These are phyloP conservation scores for Hanseniaspora valbyensis DNA, from an alignment of 805 yeast species.

Conservation along the genomic window DNA sequence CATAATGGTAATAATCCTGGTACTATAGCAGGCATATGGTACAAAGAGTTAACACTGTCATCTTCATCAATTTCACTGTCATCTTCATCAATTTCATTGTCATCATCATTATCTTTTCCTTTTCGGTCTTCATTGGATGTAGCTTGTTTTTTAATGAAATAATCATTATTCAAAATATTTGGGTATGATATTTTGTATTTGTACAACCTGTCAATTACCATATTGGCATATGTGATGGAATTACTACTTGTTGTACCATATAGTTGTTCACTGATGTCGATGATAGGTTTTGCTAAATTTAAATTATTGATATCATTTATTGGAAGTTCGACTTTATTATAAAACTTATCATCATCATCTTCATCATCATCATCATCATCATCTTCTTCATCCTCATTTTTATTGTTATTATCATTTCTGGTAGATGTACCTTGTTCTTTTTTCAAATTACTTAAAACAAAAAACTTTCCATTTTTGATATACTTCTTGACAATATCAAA, in stretches of 20 bases:
- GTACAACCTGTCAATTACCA: slow-evolving; percentile 19
- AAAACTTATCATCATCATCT: slow-evolving; percentile 11
- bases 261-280: slow-evolving; percentile 30
- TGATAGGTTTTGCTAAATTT: slow-evolving; percentile 6
- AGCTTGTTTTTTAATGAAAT: slow-evolving; percentile 15
- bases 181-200: slow-evolving; percentile 21
- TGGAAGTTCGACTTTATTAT: slow-evolving; percentile 15
- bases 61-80: slow-evolving; percentile 18
- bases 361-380: slow-evolving; percentile 3
- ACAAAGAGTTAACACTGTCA: slow-evolving; percentile 18
- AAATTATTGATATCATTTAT: slow-evolving; percentile 16
- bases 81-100: slow-evolving; percentile 17
- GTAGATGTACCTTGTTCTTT: neutral
- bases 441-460: slow-evolving; percentile 18
- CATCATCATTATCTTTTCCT: slow-evolving; percentile 12
- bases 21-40: slow-evolving; percentile 33
- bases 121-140: neutral
- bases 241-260: slow-evolving; percentile 31
- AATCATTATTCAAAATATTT: slow-evolving; percentile 16
- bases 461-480: slow-evolving; percentile 24
- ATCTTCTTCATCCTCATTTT: neutral
- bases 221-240: slow-evolving; percentile 22
- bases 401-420: neutral
- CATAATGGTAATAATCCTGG: slow-evolving; percentile 43
- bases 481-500: slow-evolving; percentile 19